phyloP scores from a whole-genome alignment of 805 yeast species.

The Wickerhamiella cacticola region DNA sequence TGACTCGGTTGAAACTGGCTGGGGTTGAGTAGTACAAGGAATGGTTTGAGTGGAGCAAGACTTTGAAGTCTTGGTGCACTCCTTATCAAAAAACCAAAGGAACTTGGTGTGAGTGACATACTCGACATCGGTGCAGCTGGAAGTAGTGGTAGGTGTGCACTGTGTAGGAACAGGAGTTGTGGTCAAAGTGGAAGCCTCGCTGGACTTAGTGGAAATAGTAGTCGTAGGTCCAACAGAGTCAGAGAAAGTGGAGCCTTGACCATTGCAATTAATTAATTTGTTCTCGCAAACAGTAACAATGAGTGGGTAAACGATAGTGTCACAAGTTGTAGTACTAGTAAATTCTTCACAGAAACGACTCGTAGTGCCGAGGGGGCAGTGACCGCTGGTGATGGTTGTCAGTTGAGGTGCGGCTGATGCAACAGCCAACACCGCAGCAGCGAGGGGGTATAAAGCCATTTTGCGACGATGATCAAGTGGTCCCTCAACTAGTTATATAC shows the following conservation, averaged over 20 bases:
- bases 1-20: neutral
- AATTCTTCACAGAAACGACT: constrained; percentile 3
- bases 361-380: constrained; percentile 1
- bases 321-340: constrained; percentile 9
- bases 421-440: neutral
- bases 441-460: neutral
- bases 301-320: constrained; percentile 8
- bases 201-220: neutral
- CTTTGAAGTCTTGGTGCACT: neutral
- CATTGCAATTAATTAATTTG: neutral
- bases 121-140: neutral
- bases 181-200: neutral
- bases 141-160: neutral
- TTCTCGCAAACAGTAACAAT: constrained; percentile 8
- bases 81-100: neutral
- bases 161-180: neutral
- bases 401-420: neutral
- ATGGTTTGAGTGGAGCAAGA: neutral
- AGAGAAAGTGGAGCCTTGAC: neutral
- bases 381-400: constrained; percentile 3
- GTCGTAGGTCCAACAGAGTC: neutral
- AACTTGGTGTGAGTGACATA: neutral
- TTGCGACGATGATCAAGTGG: neutral
- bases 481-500: neutral
- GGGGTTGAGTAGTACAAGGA: constrained; percentile 1